Evolutionary conservation across 2,329 filamentous ascomycete species (phyloP), one percentile per base, ranked within the genome.

Genomic region (Penicillium sumatraense): DNA sequence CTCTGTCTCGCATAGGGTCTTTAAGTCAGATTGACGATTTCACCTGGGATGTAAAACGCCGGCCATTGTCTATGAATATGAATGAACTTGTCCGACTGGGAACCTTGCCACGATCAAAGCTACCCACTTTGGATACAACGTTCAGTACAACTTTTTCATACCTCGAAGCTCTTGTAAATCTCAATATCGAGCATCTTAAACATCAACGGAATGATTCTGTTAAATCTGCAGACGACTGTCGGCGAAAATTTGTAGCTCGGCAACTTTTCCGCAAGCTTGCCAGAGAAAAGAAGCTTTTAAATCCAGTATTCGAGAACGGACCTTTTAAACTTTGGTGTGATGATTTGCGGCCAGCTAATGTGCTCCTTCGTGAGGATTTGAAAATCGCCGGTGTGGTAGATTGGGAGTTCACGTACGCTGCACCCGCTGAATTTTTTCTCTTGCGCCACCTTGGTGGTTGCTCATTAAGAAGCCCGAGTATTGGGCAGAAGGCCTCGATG

Each of bases 151-250:
- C 29, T 8, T 33, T n/a, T 21, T 36, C 45, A 23, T 48, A 36
- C 13, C 4, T 74, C 45, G 38, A 41, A 24, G 68, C 65, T 0
- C 63, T 80, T 11, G 74, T 77, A 7, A 71, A 78, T 8, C 71
- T 78, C 63, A 74, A 81, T 46, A 62, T 81, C 7, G 66, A 64
- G 21, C 75, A 80, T 36, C 57, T 80, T 3, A 49, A 44, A n/a
- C 68, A 68, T 16, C 77, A 80, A 54, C 68, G 67, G 10, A 78
- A 80, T 54, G 68, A 77, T 52, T 68, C 72, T 20, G 64, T 76
- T 10, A 46, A 66, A 2, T 67, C 64, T 10, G 60, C 44, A 8
- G 60, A 61, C 14, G 63, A 68, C 42, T 68, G 61, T 38, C 46
- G 58, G 16, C 45, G 56, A 11, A 63, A 61, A 44, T 63, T 60